Evolutionary conservation across 331 rosid species (phyloP).

Genomic region (Ulmus americana): DNA sequence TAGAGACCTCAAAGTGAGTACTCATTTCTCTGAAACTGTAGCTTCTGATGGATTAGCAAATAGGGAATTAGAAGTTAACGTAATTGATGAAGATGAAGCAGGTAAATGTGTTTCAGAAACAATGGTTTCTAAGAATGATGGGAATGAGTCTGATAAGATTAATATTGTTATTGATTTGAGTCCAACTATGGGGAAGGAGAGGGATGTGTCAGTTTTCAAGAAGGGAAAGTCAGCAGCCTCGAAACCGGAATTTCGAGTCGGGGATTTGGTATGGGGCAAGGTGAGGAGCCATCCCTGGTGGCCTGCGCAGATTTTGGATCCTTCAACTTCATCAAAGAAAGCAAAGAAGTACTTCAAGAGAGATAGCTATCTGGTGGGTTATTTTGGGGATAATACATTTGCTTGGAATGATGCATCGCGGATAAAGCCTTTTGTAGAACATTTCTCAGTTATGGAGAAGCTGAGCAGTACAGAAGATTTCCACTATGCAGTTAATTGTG

Average conservation of each 20-base stretch:
- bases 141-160: constrained; percentile 20
- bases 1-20: constrained; percentile 10
- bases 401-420: constrained; percentile 66
- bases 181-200: constrained; percentile 24
- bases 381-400: constrained; percentile 72
- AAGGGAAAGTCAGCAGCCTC: constrained; percentile 23
- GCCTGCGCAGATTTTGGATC: constrained; percentile 89
- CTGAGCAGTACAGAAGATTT: constrained; percentile 46
- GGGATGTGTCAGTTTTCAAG: constrained; percentile 12
- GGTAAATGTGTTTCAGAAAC: constrained; percentile 9
- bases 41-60: constrained; percentile 20
- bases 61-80: constrained; percentile 18
- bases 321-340: constrained; percentile 53
- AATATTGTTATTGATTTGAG: constrained; percentile 49
- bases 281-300: constrained; percentile 93
- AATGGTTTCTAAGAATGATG: constrained; percentile 12
- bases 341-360: constrained; percentile 56
- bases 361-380: constrained; percentile 48
- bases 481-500: constrained; percentile 55
- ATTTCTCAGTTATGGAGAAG: constrained; percentile 62
- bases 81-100: constrained; percentile 23
- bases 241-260: constrained; percentile 26
- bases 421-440: constrained; percentile 59
- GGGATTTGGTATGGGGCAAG: constrained; percentile 85
- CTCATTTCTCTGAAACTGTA: not conserved